Evolutionary conservation across 345 rosid species (phyloP).

Genomic region (Citropsis articulata): DNA sequence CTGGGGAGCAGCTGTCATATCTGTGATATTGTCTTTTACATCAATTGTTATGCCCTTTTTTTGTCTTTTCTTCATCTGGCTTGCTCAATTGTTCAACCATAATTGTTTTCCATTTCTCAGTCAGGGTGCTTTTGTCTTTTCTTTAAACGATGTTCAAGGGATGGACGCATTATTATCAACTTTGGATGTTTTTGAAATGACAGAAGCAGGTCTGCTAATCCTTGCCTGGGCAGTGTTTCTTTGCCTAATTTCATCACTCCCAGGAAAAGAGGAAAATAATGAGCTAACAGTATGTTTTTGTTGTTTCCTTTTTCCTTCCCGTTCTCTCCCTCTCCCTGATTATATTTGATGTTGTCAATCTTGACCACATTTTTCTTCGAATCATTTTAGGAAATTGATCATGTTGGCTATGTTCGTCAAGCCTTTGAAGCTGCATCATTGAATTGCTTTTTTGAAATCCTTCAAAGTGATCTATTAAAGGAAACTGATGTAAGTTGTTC

Average conservation of each 20-base stretch:
- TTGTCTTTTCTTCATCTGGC: slow-evolving; percentile 10
- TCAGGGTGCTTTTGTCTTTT: slow-evolving; percentile 56
- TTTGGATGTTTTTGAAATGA: slow-evolving; percentile 54
- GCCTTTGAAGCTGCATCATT: slow-evolving; percentile 82
- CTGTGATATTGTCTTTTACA: not conserved
- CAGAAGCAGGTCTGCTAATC: slow-evolving; percentile 73
- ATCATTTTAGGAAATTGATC: slow-evolving; percentile 74
- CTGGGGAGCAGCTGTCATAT: not conserved
- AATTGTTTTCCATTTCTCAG: slow-evolving; percentile 40
- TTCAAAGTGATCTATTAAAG: slow-evolving; percentile 60
- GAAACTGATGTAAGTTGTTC: slow-evolving; percentile 69
- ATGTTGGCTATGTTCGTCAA: slow-evolving; percentile 77
- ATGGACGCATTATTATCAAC: slow-evolving; percentile 83
- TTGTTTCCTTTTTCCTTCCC: slow-evolving; percentile 3
- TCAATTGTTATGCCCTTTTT: not conserved
- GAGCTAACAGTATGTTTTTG: slow-evolving; percentile 52
- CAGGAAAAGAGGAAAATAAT: slow-evolving; percentile 59
- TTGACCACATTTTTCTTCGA: slow-evolving; percentile 6
- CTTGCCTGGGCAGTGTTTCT: slow-evolving; percentile 94
- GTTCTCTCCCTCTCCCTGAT: not conserved
- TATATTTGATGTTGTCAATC: slow-evolving; percentile 10
- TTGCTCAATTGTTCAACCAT: slow-evolving; percentile 11
- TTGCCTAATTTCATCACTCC: slow-evolving; percentile 80
- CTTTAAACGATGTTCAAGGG: slow-evolving; percentile 70
- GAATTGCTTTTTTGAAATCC: slow-evolving; percentile 66